Percentiles rank a stretch among this genome's conserved stretches.
These are phyloP conservation scores for Sphagnum contortum DNA, from an alignment of 225 moss, liverwort and hornwort genomes.

Conservation along the genomic window DNA sequence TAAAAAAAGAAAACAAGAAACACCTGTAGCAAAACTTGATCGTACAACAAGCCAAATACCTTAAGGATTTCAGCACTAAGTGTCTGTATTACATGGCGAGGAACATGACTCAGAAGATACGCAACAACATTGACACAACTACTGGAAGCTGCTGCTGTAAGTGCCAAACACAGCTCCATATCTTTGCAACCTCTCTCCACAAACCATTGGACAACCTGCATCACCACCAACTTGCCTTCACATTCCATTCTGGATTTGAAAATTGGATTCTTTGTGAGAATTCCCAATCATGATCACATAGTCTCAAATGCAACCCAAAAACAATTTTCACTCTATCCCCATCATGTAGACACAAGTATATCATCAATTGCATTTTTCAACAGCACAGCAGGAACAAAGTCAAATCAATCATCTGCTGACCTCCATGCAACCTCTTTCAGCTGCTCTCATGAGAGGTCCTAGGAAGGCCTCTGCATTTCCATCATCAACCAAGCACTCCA, in stretches of 20 bases:
- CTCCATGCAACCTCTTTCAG: slow-evolving; percentile 93
- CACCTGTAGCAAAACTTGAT: no score
- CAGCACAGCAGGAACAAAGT: no score
- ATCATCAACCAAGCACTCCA: slow-evolving; percentile 92
- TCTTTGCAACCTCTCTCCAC: slow-evolving; percentile 90
- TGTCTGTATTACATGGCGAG: slow-evolving; percentile 81
- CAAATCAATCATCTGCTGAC: slow-evolving; percentile 14
- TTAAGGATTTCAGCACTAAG: slow-evolving; percentile 87
- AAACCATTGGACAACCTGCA: slow-evolving; percentile 84
- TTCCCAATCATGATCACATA: no score
- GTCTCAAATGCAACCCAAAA: no score
- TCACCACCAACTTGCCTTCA: neutral
- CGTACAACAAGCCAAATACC: slow-evolving; percentile 8
- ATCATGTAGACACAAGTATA: no score
- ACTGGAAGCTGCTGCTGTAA: slow-evolving; percentile 92
- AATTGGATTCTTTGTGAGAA: no score
- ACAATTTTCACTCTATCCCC: no score
- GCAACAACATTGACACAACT: slow-evolving; percentile 86
- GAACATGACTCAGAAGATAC: slow-evolving; percentile 81
- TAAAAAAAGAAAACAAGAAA: no score
- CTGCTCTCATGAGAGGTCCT: slow-evolving; percentile 96
- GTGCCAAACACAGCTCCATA: slow-evolving; percentile 87
- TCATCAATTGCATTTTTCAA: no score
- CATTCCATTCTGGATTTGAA: no score
- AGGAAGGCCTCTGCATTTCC: slow-evolving; percentile 85